Evolutionary conservation across 1,284 basidiomycete species (phyloP), one percentile per base, ranked within the genome.

Genomic region (Cutaneotrichosporon mucoides): DNA sequence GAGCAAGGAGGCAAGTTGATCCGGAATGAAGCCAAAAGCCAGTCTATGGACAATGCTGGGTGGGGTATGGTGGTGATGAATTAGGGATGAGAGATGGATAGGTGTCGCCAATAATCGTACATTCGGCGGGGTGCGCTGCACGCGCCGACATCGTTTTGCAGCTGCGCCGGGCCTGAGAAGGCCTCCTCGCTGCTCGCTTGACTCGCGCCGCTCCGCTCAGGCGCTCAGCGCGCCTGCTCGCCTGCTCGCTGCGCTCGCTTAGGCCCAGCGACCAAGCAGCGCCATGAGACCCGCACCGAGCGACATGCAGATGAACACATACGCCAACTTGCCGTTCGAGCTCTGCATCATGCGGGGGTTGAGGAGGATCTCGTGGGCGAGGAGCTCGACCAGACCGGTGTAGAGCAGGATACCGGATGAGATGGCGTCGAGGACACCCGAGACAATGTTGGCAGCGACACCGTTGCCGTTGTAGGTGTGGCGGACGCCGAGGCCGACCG

Each of bases 341-440:
- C 83, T 84, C 54, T 83, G 81, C 74, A 87, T 85, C 87, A 93
- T 92, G 56, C 88, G 83, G 59, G 85, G 84, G 80, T 86, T 92
- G 78, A 95, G 91, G 52, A 96, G 74, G 78, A 97, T 93, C 70
- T 95, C 92, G 73, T 95, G 92, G 0, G 91, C 92, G 51, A 97
- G 83, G 1, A 95, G 83, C 86, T 95, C 92, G 36, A 94, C 92
- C 35, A 94, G 81, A 54, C 71, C 92, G 0, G 93, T 95, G 77
- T 95, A 97, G 12, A 95, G 80, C 57, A 98, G 78, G 69, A 98
- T 92, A 4, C 94, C 94, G 0, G 90, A 84, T 58, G 89, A 92
- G 49, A 91, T 77, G 9, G 92, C 84, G 72, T 97, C 92, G 68
- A 97, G 82, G 1, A 90, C 79, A 24, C 94, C 94, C 58, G 86